phyloP scores from a whole-genome alignment of 2,329 filamentous ascomycete species.

The Alternaria dauci region DNA sequence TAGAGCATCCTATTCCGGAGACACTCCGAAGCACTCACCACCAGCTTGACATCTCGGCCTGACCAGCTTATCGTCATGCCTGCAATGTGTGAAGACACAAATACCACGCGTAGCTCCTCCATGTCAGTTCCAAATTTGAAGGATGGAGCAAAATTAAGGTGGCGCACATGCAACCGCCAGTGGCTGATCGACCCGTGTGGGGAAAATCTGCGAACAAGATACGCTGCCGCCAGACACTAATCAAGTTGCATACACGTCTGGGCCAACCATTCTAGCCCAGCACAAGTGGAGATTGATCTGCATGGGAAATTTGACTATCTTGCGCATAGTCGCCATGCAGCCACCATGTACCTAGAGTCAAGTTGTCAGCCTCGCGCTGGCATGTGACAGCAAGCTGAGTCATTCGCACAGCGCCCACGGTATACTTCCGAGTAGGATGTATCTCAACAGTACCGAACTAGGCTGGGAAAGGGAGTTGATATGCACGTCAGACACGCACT shows the following conservation, averaged over 20 bases:
- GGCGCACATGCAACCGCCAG: neutral
- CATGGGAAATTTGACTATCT: neutral
- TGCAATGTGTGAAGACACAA: neutral
- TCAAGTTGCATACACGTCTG: neutral
- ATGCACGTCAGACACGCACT: neutral
- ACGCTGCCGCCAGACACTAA: conserved; percentile 2
- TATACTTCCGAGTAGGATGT: no score
- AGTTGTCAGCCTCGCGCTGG: neutral
- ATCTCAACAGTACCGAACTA: neutral
- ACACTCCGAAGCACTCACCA: conserved; percentile 43
- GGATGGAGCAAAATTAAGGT: neutral
- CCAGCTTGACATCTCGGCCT: neutral
- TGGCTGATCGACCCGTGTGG: conserved; percentile 5
- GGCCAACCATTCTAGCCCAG: neutral
- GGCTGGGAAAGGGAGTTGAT: neutral
- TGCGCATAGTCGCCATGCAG: neutral
- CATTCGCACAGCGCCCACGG: neutral
- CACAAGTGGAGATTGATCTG: neutral
- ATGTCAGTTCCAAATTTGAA: neutral
- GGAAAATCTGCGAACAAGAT: neutral
- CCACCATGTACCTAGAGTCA: conserved; percentile 3
- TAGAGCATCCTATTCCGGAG: conserved; percentile 38
- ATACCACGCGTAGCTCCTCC: neutral
- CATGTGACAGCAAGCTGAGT: neutral
- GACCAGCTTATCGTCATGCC: neutral